Evolutionary conservation across 306 rosid species (phyloP).

Genomic region (Dryas octopetala): DNA sequence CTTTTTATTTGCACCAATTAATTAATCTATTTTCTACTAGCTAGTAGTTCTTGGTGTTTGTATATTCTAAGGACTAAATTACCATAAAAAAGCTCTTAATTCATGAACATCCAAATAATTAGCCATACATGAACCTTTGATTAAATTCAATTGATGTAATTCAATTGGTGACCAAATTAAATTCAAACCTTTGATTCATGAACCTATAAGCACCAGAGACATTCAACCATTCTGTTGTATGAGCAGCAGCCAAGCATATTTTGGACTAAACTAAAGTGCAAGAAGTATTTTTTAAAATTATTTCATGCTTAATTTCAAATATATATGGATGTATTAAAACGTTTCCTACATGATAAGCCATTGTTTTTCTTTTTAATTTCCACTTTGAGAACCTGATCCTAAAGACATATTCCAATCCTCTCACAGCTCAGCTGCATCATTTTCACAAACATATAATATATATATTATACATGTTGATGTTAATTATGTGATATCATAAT

Average conservation of each 20-base stretch:
- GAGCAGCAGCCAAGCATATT: not conserved
- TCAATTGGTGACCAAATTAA: not conserved
- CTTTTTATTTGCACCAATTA: too few species aligned
- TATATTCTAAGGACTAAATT: not conserved
- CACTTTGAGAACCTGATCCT: not conserved
- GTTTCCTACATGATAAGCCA: too few species aligned
- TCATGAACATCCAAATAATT: not conserved
- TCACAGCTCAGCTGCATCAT: conserved; percentile 1
- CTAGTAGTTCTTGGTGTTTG: not conserved
- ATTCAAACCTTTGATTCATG: conserved; percentile 6
- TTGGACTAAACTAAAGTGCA: not conserved
- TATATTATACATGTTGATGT: not conserved
- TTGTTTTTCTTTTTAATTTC: too few species aligned
- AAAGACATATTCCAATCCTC: not conserved
- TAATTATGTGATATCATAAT: not conserved
- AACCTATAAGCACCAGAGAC: not conserved
- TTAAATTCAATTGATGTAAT: too few species aligned
- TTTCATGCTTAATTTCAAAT: too few species aligned
- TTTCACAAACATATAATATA: not conserved
- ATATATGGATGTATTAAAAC: too few species aligned
- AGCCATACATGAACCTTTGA: not conserved
- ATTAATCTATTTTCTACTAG: too few species aligned
- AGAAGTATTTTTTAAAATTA: not conserved
- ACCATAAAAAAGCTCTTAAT: not conserved
- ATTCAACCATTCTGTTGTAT: not conserved